phyloP scores from a whole-genome alignment of 495 filamentous ascomycete species.

The Schizothecium vesticola region DNA sequence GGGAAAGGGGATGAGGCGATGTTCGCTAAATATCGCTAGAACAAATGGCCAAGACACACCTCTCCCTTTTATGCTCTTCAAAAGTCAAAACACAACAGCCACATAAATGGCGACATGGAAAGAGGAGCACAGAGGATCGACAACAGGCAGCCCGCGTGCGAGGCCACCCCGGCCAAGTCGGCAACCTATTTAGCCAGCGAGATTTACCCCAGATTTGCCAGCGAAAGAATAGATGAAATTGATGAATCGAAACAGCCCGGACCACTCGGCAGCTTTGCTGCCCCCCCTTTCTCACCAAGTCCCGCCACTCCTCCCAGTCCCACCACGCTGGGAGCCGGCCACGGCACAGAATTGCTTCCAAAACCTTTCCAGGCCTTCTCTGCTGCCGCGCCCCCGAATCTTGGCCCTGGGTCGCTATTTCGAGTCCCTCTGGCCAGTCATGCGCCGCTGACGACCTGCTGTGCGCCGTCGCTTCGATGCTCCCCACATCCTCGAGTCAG shows the following conservation, averaged over 20 bases:
- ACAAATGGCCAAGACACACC: not conserved
- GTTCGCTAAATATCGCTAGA: not conserved
- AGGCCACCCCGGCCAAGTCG: not conserved
- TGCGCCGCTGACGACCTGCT: not conserved
- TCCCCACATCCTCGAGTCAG: not conserved
- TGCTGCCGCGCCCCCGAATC: not conserved
- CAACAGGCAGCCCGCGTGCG: not conserved
- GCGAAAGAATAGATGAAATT: constrained; percentile 23
- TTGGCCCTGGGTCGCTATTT: not conserved
- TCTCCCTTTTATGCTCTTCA: not conserved
- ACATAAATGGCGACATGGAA: not conserved
- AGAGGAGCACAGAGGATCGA: not conserved
- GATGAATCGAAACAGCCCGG: constrained; percentile 19
- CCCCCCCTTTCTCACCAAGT: not conserved
- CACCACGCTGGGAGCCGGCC: constrained; percentile 20
- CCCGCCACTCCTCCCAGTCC: constrained; percentile 3
- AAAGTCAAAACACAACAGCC: not conserved
- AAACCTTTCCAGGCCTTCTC: not conserved
- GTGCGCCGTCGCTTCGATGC: not conserved
- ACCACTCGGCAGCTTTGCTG: constrained; percentile 32
- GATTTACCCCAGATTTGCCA: constrained; percentile 31
- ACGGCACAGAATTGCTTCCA: not conserved
- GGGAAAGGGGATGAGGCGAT: not conserved
- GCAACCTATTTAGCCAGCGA: constrained; percentile 12
- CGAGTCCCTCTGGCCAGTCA: not conserved